Percentiles rank a stretch among this genome's conserved stretches.
These are phyloP conservation scores for Thelonectria blattea DNA, from an alignment of 2,329 filamentous ascomycete genomes.

Conservation along the genomic window DNA sequence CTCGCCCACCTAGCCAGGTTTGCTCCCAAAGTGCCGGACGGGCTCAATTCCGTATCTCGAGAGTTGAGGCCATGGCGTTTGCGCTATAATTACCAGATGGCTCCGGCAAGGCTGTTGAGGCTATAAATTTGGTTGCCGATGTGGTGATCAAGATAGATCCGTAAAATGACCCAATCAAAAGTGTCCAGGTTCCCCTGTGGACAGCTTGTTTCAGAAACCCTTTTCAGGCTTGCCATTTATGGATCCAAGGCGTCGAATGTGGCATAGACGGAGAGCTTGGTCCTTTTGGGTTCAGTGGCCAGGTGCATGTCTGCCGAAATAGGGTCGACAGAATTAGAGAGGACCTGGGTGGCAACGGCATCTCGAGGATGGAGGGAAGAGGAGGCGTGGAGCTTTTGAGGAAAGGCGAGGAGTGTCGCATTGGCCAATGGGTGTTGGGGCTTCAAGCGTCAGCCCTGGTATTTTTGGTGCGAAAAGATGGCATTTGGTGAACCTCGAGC, in stretches of 20 bases:
- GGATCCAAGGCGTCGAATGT: conserved; percentile 21
- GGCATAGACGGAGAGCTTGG: conserved; percentile 28
- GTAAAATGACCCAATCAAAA: conserved; percentile 32
- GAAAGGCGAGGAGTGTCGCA: not conserved
- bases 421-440: conserved; percentile 9
- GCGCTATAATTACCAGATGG: not conserved
- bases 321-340: conserved; percentile 5
- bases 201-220: conserved; percentile 33
- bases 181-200: conserved; percentile 29
- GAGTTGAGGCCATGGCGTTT: not conserved
- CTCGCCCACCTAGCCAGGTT: not conserved
- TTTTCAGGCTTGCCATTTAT: conserved; percentile 25
- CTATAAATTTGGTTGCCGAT: conserved; percentile 14
- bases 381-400: conserved; percentile 13
- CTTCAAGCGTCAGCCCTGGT: conserved; percentile 10
- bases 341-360: conserved; percentile 24
- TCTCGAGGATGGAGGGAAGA: conserved; percentile 18
- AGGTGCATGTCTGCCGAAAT: conserved; percentile 12
- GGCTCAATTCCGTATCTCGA: not conserved
- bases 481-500: conserved; percentile 11
- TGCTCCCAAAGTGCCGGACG: not conserved
- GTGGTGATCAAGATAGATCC: conserved; percentile 17
- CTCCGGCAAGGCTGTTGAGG: conserved; percentile 17
- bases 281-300: conserved; percentile 16
- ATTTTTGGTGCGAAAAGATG: not conserved